A percentile compares a stretch with the other conserved stretches of the same genome.
These are phyloP conservation scores for Sclerotinia trifoliorum DNA, from an alignment of 2,329 filamentous ascomycete species.

Conservation along the genomic window DNA sequence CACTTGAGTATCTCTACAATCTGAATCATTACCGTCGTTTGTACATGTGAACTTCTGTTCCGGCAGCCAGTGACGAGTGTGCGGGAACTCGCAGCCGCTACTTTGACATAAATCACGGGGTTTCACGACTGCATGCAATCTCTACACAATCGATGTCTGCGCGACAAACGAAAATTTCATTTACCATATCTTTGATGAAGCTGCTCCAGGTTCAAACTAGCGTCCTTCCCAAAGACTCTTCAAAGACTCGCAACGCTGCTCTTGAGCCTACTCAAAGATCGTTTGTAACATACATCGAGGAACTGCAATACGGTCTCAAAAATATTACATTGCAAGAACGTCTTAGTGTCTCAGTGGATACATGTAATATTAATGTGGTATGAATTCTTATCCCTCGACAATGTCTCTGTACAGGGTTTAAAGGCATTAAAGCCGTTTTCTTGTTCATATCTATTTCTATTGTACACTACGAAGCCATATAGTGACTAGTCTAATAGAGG, in stretches of 20 bases:
- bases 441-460: background rate
- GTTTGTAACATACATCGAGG: background rate
- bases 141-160: background rate
- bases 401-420: background rate
- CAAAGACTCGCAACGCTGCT: too few relatives aligned
- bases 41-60: background rate
- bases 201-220: background rate
- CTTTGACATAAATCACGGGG: background rate
- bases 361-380: background rate
- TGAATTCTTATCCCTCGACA: background rate
- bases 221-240: background rate
- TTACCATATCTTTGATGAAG: background rate
- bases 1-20: background rate
- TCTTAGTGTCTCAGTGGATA: background rate
- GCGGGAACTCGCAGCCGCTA: background rate
- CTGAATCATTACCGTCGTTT: background rate
- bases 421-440: background rate
- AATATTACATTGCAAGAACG: background rate
- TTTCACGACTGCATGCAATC: background rate
- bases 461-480: background rate
- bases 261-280: background rate
- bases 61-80: background rate
- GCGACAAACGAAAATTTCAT: background rate
- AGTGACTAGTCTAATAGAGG: background rate
- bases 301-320: background rate